Base-by-base conservation (phyloP, 352 stramenopile species). In the Phytophthora pistaciae region DNA sequence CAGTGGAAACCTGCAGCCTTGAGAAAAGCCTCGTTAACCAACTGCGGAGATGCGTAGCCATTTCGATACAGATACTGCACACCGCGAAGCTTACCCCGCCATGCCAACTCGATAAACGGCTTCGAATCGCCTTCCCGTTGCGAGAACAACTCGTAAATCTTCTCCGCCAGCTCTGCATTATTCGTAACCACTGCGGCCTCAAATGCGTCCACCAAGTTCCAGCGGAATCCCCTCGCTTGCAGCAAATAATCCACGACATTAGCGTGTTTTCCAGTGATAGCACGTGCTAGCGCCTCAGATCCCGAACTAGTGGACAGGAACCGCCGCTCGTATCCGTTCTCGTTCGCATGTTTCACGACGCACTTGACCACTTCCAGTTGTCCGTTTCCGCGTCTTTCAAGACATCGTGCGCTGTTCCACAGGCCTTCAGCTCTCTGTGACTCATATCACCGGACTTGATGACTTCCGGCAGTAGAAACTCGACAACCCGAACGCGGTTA, bases 181-280 rank as follows among this genome's bases (percentile, higher is more conserved):
- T 48, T 11, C 29, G 27, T 40, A 29, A 27, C 31, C 38, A 59
- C 38, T 16, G 53, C 53, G 18, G 27, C 18, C n/a, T 27, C 31
- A 48, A 31, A 38, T 20, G 54, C 18, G 23, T 31, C 11, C 18
- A 60, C 29, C n/a, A 60, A 8, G 11, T 60, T 11, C 54, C 54
- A 60, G 8, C 31, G 4, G 18, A 64, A 56, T 27, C n/a, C 42
- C 16, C 55, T 29, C 10, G 31, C 16, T 33, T 49, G 29, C 2
- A 64, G 20, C 20, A 64, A 31, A 31, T 57, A 64, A 9, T 64
- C n/a, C 38, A 44, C 38, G 11, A 44, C 14, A 18, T 5, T 5
- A 20, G 7, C 11, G 42, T 64, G 44, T 18, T 31, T 31, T 38
- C 29, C 58, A 20, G 18, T 36, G 29, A 64, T 57, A 10, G 44